Evolutionary conservation across 768 basidiomycete species (phyloP).

Genomic region (Exidia glandulosa): DNA sequence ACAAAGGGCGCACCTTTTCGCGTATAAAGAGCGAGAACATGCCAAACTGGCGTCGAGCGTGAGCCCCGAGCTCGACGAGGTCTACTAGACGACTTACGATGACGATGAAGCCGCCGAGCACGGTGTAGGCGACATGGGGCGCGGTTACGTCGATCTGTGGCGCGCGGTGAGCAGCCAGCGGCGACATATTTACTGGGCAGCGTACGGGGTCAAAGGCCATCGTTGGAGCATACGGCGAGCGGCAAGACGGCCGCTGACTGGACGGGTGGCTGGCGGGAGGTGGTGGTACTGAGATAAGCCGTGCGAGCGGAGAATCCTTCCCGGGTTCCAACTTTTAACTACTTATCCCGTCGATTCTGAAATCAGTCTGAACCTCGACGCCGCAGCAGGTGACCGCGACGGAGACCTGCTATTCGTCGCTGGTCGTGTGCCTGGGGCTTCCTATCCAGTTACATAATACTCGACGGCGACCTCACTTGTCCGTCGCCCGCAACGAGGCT

Average conservation of each 20-base stretch:
- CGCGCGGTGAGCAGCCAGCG: background rate
- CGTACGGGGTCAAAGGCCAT: background rate
- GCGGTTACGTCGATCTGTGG: constrained; percentile 47
- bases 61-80: background rate
- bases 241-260: background rate
- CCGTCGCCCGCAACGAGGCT: too few species aligned
- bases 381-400: too few species aligned
- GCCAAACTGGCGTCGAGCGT: constrained; percentile 57
- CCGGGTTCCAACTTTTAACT: too few species aligned
- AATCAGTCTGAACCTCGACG: too few species aligned
- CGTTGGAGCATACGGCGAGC: background rate
- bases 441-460: too few species aligned
- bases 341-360: too few species aligned
- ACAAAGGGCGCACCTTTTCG: constrained; percentile 48
- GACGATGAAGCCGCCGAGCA: constrained; percentile 73
- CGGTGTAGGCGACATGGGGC: constrained; percentile 69
- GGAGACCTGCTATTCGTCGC: too few species aligned
- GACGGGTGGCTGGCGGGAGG: background rate
- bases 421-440: too few species aligned
- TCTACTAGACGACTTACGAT: constrained; percentile 33
- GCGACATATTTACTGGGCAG: background rate
- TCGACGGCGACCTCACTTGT: too few species aligned
- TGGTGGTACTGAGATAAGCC: background rate
- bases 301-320: background rate
- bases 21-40: constrained; percentile 91